phyloP scores from a whole-genome alignment of 2,329 filamentous ascomycete genomes.

The Phyllosticta citribraziliensis region DNA sequence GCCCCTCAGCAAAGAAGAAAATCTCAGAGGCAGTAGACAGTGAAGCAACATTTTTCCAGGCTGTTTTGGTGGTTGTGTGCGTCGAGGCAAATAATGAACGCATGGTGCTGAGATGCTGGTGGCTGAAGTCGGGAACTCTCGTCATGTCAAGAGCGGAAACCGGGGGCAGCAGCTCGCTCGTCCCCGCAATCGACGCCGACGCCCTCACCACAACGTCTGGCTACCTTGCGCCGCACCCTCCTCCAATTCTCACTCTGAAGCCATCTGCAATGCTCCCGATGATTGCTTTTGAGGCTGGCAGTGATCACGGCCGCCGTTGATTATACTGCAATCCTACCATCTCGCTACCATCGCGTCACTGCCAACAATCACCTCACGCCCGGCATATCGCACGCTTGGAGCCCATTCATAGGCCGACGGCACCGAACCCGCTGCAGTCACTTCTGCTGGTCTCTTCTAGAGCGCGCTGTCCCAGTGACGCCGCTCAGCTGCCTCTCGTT shows the following conservation, averaged over 20 bases:
- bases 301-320: conserved; percentile 11
- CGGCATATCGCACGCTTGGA: conserved; percentile 8
- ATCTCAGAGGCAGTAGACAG: not conserved
- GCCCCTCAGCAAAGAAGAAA: not conserved
- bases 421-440: not conserved
- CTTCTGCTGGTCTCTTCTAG: not conserved
- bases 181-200: not conserved
- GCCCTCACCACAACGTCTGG: not conserved
- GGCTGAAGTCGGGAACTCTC: not conserved
- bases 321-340: conserved; percentile 2
- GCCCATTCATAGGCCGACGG: conserved; percentile 2
- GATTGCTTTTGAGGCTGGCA: conserved; percentile 9
- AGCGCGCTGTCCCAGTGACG: not conserved
- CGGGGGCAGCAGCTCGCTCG: not conserved
- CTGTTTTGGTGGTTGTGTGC: not conserved
- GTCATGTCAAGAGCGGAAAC: not conserved
- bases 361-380: conserved; percentile 5
- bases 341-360: conserved; percentile 5
- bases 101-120: not conserved
- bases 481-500: conserved; percentile 2
- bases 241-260: not conserved
- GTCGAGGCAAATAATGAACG: not conserved
- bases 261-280: conserved; percentile 10
- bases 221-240: not conserved
- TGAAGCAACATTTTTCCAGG: not conserved